Evolutionary conservation across 108 stramenopile species (phyloP), one percentile per base, ranked within the genome.

Genomic region (Schizochytrium sp.): DNA sequence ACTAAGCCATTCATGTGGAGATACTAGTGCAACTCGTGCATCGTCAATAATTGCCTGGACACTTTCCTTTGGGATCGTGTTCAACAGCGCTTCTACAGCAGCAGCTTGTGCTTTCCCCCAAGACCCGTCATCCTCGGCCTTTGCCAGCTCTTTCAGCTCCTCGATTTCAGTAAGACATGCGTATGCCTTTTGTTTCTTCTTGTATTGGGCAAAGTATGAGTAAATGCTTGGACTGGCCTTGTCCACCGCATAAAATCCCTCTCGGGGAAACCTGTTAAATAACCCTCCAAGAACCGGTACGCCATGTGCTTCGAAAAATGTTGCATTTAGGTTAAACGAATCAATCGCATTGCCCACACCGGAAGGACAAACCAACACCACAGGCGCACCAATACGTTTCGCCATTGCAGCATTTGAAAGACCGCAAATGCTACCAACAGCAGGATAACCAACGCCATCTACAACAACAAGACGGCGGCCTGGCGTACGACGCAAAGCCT

Each of bases 361-460:
- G 13, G 87, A 57, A 87, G 90, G 89, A 28, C 93, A 97, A 94
- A 92, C 92, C 91, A 90, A 92, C 93, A 89, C 96, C 94, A 91
- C 98, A 89, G 94, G 94, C 89, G 92, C 91, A 8, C 94, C 92
- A 76, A 92, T 95, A 8, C 94, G 95, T 57, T 61, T 61, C 15
- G 96, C 94, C 7, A 97, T 95, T 57, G 95, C 95, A 0, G 97
- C 98, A 91, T 98, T 99, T 89, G 96, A 96, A 4, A 97, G 95
- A 17, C 97, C 97, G 72, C 96, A 96, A 90, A 99, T 99, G 50
- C 95, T 95, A 46, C 98, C 98, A 47, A 99, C 98, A 2, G 97
- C 94, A 13, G 98, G 98, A 92, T 97, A 99, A 45, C 98, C 98
- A 13, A 99, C 98, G 19, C 98, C 98, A 89, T 99, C 98, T 4